phyloP scores from a whole-genome alignment of 345 rosid genomes.

The Firmiana major region DNA sequence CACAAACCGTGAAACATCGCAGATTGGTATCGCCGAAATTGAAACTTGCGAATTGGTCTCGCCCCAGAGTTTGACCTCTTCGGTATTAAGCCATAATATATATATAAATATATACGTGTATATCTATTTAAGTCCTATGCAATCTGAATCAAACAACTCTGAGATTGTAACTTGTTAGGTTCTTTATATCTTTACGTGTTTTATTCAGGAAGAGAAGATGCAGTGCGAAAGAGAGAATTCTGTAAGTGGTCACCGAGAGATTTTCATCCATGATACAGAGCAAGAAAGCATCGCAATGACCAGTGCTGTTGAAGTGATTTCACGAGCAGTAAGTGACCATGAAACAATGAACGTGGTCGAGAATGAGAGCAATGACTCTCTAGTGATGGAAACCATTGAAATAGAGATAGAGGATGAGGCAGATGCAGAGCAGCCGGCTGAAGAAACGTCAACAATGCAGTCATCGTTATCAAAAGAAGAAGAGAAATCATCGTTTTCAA shows the following conservation, averaged over 20 bases:
- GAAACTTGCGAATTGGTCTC: slow-evolving; percentile 14
- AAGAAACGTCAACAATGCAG: neutral
- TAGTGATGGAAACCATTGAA: neutral
- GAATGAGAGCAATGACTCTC: neutral
- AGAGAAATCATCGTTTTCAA: neutral
- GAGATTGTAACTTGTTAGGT: neutral
- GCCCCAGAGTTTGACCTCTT: neutral
- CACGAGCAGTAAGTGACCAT: slow-evolving; percentile 12
- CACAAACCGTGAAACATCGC: slow-evolving; percentile 18
- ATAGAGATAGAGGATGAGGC: slow-evolving; percentile 5
- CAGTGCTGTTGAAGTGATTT: slow-evolving; percentile 14
- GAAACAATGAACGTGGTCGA: neutral
- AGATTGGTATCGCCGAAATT: neutral
- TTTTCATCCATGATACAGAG: slow-evolving; percentile 9
- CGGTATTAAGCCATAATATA: slow-evolving; percentile 16
- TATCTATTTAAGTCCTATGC: no score
- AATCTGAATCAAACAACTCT: neutral
- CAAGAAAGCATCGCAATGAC: slow-evolving; percentile 13
- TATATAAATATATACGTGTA: no score
- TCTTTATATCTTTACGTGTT: neutral
- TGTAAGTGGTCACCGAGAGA: slow-evolving; percentile 9
- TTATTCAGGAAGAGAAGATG: slow-evolving; percentile 33
- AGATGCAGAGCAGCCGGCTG: neutral
- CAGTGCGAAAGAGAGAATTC: slow-evolving; percentile 9
- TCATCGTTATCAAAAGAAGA: neutral